Base-by-base conservation (phyloP, 1,284 basidiomycete species). In the Salmacisia buchloeana region DNA sequence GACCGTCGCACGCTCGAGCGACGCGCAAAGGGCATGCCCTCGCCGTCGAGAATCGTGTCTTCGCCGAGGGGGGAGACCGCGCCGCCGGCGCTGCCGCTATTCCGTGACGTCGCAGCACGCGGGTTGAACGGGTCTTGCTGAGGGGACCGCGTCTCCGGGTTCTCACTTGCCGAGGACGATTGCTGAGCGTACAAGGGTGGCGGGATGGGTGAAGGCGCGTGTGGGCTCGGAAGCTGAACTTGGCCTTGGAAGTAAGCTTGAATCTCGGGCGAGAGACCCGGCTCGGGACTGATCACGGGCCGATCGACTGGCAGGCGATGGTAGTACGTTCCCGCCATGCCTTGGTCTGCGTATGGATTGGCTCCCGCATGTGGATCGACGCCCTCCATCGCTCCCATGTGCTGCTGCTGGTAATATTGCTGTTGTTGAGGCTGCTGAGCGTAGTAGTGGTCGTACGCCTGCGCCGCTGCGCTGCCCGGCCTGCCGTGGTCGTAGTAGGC, bases 1-100 rank as follows among this genome's bases (percentile, higher is more conserved):
- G 49, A 33, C 29, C 49, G 49, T 33, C 49, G 49, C 13, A 9
- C 49, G 27, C 49, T 54, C 29, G 49, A 15, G 12, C 49, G 25
- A 27, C 49, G 49, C 29, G 49, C 49, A n/a, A 54, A 54, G 3
- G 49, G 49, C 49, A 54, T 54, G 21, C 49, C 49, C 21, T 54
- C 49, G 27, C 49, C 49, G 29, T 54, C 49, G 15, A 54, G 49
- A 3, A 54, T 54, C 1, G 49, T 54, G 27, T 54, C 49, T 7
- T 25, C 27, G 29, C 49, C 49, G 9, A 54, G 49, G 15, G 49
- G 29, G 15, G 49, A 54, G 7, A 13, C 21, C 29, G 49, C 25
- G 31, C 49, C 49, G 6, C 13, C 29, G n/a, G n/a, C n/a, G n/a
- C n/a, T n/a, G n/a, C n/a, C n/a, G n/a, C n/a, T n/a, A n/a, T n/a